Base-by-base conservation (phyloP, 352 stramenopile genomes). In the Phytopythium chamaehyphon region DNA sequence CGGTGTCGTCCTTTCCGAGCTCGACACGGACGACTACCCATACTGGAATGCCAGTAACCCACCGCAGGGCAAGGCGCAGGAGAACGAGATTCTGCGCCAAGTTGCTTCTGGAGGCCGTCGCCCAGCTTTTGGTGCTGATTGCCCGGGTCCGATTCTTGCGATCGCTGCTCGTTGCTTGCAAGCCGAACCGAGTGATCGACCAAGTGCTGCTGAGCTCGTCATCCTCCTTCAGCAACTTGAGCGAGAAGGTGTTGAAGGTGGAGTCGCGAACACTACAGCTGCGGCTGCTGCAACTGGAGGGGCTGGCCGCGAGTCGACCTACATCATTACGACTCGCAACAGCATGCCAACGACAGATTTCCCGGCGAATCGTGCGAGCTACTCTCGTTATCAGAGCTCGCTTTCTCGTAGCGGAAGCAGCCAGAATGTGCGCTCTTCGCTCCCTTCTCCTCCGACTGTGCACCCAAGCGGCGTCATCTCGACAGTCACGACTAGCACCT, bases 1-100 rank as follows among this genome's bases (percentile, higher is more conserved):
- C 22, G 71, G 71, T 5, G 66, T 82, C 8, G 68, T 82, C 18
- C 52, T 82, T 19, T 76, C 61, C 0, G 72, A 83, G 54, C 75
- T 83, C 39, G 72, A 81, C 53, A 81, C 73, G n/a, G 64, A 81
- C n/a, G 73, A 83, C 36, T 83, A 81, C 47, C 73, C 73, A 46
- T 83, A 81, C 59, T 84, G 73, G 65, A 77, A 78, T 42, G 62
- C 62, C 9, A 60, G 70, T 33, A 69, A 86, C 43, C 69, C 66
- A 11, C 57, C 65, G 12, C 50, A 65, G 16, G 59, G 57, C 22
- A 81, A 83, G 42, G 53, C 59, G 6, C 59, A 85, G 52, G 67
- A 88, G 59, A 77, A 71, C n/a, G 64, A 69, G 42, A 85, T 90
- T 16, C 55, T 88, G 28, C 73, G 74, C 6, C 64, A 81, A 36